Conservation (phyloP, 176 grass and related monocot genomes). For the Musa itinerans region DNA sequence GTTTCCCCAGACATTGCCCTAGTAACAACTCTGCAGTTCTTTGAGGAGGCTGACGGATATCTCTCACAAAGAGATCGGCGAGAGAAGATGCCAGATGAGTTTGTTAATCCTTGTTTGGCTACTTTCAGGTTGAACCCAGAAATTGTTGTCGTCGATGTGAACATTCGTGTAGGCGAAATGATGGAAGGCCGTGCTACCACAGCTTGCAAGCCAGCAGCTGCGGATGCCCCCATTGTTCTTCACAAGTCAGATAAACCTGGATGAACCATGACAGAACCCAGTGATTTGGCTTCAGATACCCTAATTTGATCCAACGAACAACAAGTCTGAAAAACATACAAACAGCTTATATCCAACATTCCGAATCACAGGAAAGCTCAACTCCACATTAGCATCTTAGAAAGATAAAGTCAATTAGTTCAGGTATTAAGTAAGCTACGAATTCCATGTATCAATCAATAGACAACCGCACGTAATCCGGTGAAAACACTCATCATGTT, state of each 20-base stretch:
- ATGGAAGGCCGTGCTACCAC: neutral
- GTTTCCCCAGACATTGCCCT: slow-evolving; percentile 55
- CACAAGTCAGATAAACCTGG: neutral
- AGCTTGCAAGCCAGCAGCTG: neutral
- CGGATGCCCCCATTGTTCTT: slow-evolving; percentile 4
- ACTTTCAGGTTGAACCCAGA: slow-evolving; percentile 1
- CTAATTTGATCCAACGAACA: neutral
- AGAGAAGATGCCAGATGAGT: neutral
- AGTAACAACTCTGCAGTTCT: slow-evolving; percentile 20
- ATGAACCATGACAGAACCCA: neutral
- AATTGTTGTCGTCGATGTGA: neutral
- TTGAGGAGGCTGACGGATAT: slow-evolving; percentile 13
- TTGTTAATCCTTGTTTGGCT: neutral
- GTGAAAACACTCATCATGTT: neutral
- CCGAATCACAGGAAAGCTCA: neutral
- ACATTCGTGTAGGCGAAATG: neutral
- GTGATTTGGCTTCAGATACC: neutral
- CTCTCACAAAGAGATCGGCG: neutral
- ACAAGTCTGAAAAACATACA: neutral
- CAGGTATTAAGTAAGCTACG: neutral
- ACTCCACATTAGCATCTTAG: neutral
- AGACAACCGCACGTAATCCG: neutral
- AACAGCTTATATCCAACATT: neutral
- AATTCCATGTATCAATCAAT: neutral
- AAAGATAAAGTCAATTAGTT: neutral